These are phyloP conservation scores for Lasiosphaeria ovina DNA, from an alignment of 495 filamentous ascomycete genomes.

Conservation along the genomic window DNA sequence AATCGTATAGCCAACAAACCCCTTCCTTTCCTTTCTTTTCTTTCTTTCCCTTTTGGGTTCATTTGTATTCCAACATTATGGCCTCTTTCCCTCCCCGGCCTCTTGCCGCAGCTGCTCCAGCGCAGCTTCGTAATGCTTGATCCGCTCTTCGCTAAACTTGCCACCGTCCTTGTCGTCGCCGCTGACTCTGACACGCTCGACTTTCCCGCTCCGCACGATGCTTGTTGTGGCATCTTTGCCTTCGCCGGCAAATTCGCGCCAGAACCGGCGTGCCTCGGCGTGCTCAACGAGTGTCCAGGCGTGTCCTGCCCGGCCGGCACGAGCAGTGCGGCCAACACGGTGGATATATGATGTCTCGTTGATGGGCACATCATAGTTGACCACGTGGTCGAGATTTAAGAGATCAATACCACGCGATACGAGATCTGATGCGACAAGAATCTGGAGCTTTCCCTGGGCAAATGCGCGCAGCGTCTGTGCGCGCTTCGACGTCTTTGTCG, in stretches of 20 bases:
- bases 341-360: conserved; percentile 84
- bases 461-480: conserved; percentile 62
- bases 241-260: conserved; percentile 65
- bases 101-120: conserved; percentile 51
- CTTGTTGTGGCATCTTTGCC: conserved; percentile 27
- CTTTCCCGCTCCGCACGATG: conserved; percentile 23
- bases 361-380: conserved; percentile 92
- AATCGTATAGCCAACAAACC: too few species aligned
- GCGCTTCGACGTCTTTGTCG: conserved; percentile 61
- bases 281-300: conserved; percentile 82
- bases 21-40: too few species aligned
- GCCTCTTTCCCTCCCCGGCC: conserved; percentile 30
- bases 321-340: conserved; percentile 85
- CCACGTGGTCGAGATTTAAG: conserved; percentile 70
- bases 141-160: conserved; percentile 50
- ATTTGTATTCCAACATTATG: too few species aligned
- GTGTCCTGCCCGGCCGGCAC: conserved; percentile 71
- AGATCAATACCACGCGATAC: conserved; percentile 93
- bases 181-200: conserved; percentile 29
- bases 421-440: conserved; percentile 88
- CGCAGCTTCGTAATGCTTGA: conserved; percentile 59
- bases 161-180: conserved; percentile 28
- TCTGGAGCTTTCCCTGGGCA: conserved; percentile 57
- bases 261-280: conserved; percentile 82
- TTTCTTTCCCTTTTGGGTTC: too few species aligned